Evolutionary conservation across 495 filamentous ascomycete species (phyloP).

Genomic region (Hypoxylon subgilvum): DNA sequence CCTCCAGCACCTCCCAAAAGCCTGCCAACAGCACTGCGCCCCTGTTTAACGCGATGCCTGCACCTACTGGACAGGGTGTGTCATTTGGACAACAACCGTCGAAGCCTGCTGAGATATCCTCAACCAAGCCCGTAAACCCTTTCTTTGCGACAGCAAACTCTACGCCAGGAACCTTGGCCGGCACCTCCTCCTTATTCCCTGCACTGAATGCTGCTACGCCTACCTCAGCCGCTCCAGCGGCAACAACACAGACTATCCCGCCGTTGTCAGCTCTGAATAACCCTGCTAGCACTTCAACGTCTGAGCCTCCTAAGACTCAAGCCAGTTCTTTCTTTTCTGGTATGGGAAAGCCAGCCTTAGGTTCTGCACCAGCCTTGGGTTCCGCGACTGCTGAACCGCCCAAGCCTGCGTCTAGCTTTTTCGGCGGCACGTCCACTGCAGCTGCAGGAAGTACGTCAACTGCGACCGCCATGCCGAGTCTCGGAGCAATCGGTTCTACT

Average conservation of each 20-base stretch:
- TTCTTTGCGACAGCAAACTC: constrained; percentile 16
- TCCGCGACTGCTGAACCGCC: constrained; percentile 26
- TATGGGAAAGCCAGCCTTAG: constrained; percentile 17
- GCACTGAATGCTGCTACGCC: constrained; percentile 25
- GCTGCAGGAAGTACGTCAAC: constrained; percentile 27
- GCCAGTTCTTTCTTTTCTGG: constrained; percentile 20
- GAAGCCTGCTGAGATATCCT: constrained; percentile 34
- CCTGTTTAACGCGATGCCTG: constrained; percentile 38
- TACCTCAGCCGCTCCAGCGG: too few relatives aligned
- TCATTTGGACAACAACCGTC: constrained; percentile 30
- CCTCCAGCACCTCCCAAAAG: too few relatives aligned
- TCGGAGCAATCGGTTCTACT: constrained; percentile 12
- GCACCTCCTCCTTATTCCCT: constrained; percentile 25
- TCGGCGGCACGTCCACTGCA: constrained; percentile 35
- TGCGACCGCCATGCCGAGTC: constrained; percentile 18
- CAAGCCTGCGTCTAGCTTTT: constrained; percentile 42
- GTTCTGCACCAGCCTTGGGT: too few relatives aligned
- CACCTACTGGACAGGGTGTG: not conserved
- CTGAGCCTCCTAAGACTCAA: constrained; percentile 29
- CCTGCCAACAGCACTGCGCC: too few relatives aligned
- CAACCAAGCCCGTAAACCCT: constrained; percentile 19
- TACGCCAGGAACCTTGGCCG: constrained; percentile 17
- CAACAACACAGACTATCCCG: constrained; percentile 29
- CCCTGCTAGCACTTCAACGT: constrained; percentile 16
- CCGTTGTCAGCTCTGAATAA: constrained; percentile 39